Percentiles rank a stretch among this genome's conserved stretches.
Evolutionary conservation across 164 flowering plant species (phyloP).

Genomic region (Malania oleifera): DNA sequence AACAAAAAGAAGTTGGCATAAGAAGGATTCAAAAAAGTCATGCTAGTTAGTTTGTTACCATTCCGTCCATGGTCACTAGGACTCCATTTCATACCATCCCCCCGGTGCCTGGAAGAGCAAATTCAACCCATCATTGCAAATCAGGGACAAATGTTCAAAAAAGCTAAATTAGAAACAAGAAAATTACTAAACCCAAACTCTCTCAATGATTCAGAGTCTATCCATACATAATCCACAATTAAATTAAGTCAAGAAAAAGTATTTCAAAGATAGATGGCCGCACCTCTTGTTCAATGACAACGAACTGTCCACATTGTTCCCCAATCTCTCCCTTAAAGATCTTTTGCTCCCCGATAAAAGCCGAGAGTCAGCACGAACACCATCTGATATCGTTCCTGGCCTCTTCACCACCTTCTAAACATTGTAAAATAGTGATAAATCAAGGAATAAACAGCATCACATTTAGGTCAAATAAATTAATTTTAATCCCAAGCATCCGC

Average conservation of each 20-base stretch:
- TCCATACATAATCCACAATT: background rate
- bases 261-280: background rate
- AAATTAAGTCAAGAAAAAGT: background rate
- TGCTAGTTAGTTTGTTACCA: constrained; percentile 6
- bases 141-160: no score
- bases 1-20: background rate
- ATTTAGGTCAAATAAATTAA: background rate
- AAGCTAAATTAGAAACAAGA: no score
- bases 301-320: constrained; percentile 15
- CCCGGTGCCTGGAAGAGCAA: constrained; percentile 17
- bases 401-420: constrained; percentile 33
- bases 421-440: background rate
- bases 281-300: constrained; percentile 19
- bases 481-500: background rate
- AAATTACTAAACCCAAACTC: no score
- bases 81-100: constrained; percentile 7
- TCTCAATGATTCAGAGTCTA: no score
- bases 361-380: constrained; percentile 4
- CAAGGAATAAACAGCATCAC: background rate
- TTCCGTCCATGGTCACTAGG: background rate
- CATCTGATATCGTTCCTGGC: constrained; percentile 14
- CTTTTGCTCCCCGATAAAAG: constrained; percentile 24
- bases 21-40: background rate
- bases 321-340: constrained; percentile 18
- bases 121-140: background rate